Conservation (phyloP, 169 alveolate species). For the Toxoplasma gondii region DNA sequence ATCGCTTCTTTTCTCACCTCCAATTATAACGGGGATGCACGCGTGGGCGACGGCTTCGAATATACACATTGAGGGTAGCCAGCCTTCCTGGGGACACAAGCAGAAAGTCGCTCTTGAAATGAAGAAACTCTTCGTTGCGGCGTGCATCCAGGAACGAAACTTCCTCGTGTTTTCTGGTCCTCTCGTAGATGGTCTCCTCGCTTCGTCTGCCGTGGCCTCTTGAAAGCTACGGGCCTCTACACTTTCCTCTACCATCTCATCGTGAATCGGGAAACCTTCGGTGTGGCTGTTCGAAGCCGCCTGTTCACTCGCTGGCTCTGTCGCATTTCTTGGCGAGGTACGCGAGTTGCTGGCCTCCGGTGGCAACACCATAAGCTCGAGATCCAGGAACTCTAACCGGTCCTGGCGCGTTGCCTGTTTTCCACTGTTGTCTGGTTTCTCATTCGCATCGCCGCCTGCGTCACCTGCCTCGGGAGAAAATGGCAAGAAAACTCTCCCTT, state of each 20-base stretch:
- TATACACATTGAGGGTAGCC: background rate
- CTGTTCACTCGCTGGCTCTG: background rate
- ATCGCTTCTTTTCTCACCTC: background rate
- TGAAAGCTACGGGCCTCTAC: too few species aligned
- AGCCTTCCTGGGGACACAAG: conserved; percentile 7
- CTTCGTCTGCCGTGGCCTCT: too few species aligned
- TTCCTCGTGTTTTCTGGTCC: background rate
- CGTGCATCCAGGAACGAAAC: background rate
- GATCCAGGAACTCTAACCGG: background rate
- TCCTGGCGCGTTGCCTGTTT: background rate
- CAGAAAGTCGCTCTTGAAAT: conserved; percentile 24
- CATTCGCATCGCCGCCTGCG: background rate
- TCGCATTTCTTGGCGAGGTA: background rate
- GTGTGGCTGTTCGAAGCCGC: background rate
- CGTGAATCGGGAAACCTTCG: too few species aligned
- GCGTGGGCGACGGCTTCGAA: conserved; percentile 15
- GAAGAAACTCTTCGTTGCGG: background rate
- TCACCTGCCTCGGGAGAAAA: background rate
- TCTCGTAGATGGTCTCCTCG: background rate
- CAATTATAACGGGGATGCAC: conserved; percentile 25
- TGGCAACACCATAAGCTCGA: background rate
- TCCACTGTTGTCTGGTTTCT: background rate
- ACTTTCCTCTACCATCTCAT: too few species aligned
- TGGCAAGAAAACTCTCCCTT: background rate
- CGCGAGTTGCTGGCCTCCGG: background rate